phyloP scores from a whole-genome alignment of 1,139 yeast species.

The Candida frijolesensis region DNA sequence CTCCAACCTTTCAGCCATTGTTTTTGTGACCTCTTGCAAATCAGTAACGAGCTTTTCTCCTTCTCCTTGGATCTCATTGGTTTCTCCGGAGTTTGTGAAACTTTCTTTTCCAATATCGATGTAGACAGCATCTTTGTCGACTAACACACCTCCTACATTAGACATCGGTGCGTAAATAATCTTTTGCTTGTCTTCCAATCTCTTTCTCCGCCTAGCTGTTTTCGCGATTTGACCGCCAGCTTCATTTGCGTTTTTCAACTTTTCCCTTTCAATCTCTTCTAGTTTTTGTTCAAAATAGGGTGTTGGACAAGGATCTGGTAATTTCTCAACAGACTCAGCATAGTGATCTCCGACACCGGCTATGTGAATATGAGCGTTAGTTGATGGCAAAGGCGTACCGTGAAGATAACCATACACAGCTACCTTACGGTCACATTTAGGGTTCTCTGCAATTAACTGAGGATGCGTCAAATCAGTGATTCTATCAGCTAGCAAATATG shows the following conservation, averaged over 20 bases:
- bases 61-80: constrained; percentile 64
- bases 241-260: constrained; percentile 61
- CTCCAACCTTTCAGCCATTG: constrained; percentile 62
- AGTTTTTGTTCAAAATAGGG: constrained; percentile 86
- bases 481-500: constrained; percentile 88
- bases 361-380: constrained; percentile 83
- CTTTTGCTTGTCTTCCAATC: constrained; percentile 92
- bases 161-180: constrained; percentile 99
- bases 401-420: constrained; percentile 94
- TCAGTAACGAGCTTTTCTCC: constrained; percentile 80
- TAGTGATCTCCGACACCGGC: constrained; percentile 95
- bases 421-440: constrained; percentile 84
- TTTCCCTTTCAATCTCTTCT: constrained; percentile 77
- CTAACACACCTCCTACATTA: constrained; percentile 95
- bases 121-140: constrained; percentile 95
- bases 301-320: constrained; percentile 99
- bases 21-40: constrained; percentile 68
- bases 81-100: constrained; percentile 54
- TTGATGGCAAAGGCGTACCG: constrained; percentile 81
- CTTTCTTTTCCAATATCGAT: constrained; percentile 78
- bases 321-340: constrained; percentile 74
- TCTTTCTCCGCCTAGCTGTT: constrained; percentile 72
- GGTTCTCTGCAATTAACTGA: constrained; percentile 70
- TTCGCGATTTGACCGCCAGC: constrained; percentile 58
- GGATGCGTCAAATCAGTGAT: constrained; percentile 97